Evolutionary conservation across 257 asterid species (phyloP).

Genomic region (Salvia miltiorrhiza): DNA sequence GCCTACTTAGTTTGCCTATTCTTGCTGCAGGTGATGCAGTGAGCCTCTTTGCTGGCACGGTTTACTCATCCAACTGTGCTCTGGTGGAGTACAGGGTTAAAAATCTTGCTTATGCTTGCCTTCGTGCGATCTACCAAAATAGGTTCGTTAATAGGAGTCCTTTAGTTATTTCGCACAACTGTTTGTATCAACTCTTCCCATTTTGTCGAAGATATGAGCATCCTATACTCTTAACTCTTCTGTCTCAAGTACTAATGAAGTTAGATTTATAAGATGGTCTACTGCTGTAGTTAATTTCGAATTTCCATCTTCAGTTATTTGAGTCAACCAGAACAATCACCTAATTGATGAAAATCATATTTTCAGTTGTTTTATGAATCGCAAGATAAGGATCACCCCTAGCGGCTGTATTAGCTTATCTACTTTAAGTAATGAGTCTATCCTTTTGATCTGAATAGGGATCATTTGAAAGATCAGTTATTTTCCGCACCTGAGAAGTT

Average conservation of each 20-base stretch:
- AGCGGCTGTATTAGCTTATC: slow-evolving; percentile 7
- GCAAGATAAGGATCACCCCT: not conserved
- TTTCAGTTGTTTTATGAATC: not conserved
- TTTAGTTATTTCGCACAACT: not conserved
- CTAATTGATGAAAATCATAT: slow-evolving; percentile 11
- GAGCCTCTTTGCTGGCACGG: slow-evolving; percentile 61
- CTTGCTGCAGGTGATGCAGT: slow-evolving; percentile 53
- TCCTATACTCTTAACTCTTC: slow-evolving; percentile 8
- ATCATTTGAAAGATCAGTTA: slow-evolving; percentile 54
- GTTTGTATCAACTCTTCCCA: not conserved
- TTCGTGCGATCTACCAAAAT: slow-evolving; percentile 66
- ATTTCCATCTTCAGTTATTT: not conserved
- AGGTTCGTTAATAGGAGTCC: slow-evolving; percentile 46
- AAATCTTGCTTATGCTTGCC: slow-evolving; percentile 61
- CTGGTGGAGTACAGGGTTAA: slow-evolving; percentile 82
- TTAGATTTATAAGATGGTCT: not conserved
- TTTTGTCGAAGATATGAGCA: not conserved
- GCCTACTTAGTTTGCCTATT: slow-evolving; percentile 12
- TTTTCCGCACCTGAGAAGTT: slow-evolving; percentile 45
- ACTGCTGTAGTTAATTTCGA: not conserved
- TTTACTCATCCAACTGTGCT: slow-evolving; percentile 48
- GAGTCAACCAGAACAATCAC: slow-evolving; percentile 5
- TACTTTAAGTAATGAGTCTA: slow-evolving; percentile 19
- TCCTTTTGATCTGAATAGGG: slow-evolving; percentile 41
- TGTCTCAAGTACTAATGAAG: slow-evolving; percentile 8